These are phyloP conservation scores for Filobasidium floriforme DNA, from an alignment of 768 basidiomycete species.

Conservation along the genomic window DNA sequence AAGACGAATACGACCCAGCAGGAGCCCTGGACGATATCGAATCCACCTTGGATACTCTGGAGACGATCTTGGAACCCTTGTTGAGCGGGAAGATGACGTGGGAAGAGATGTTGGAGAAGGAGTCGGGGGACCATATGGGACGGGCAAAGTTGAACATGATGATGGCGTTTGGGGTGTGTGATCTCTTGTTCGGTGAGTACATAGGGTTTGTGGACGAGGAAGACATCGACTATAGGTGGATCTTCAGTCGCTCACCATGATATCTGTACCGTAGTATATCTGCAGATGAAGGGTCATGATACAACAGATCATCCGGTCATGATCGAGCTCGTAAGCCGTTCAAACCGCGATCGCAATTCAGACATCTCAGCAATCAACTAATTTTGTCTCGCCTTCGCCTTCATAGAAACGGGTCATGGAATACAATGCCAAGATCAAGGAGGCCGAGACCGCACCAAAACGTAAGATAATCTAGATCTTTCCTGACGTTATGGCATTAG, in stretches of 20 bases:
- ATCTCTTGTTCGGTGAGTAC: slow-evolving; percentile 45
- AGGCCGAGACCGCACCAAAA: slow-evolving; percentile 34
- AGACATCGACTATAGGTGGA: too few relatives aligned
- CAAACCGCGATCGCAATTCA: not conserved
- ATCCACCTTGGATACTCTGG: slow-evolving; percentile 27
- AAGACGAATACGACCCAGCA: slow-evolving; percentile 24
- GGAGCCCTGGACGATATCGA: slow-evolving; percentile 27
- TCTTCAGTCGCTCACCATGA: too few relatives aligned
- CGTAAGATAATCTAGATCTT: slow-evolving; percentile 24
- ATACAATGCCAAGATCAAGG: slow-evolving; percentile 41
- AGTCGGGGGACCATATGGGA: slow-evolving; percentile 27
- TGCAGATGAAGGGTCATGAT: slow-evolving; percentile 41
- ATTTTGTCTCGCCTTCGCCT: slow-evolving; percentile 1
- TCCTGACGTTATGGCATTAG: not conserved
- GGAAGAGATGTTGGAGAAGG: slow-evolving; percentile 26
- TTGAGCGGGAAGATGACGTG: slow-evolving; percentile 23
- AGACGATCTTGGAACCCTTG: slow-evolving; percentile 31
- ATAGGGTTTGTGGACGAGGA: not conserved
- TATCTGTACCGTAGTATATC: too few relatives aligned
- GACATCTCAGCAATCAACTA: not conserved
- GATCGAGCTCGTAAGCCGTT: slow-evolving; percentile 34
- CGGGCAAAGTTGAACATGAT: slow-evolving; percentile 43
- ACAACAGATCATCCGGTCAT: slow-evolving; percentile 40
- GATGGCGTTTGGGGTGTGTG: slow-evolving; percentile 41
- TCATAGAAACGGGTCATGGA: slow-evolving; percentile 37